Base-by-base conservation (phyloP, 768 basidiomycete species). In the Leccinum fibrillosum region DNA sequence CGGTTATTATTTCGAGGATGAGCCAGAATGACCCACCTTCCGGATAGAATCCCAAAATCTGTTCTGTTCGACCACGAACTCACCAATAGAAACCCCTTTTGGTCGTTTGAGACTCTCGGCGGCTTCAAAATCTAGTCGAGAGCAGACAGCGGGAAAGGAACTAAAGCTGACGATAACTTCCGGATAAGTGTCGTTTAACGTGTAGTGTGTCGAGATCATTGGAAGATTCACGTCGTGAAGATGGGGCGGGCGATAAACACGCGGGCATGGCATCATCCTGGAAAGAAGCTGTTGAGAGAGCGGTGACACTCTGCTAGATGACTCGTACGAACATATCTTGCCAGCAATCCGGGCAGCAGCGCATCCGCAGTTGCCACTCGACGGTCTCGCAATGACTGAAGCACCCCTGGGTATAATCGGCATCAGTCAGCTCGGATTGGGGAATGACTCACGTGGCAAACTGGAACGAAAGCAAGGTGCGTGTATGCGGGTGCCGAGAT, bases 401-500 rank as follows among this genome's bases (percentile, higher is more conserved):
- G 30, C 64, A 66, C 9, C 64, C n/a, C 64, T 62, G 35, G 7
- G 15, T 17, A 25, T 15, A 17, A 49, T 25, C 5, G 5, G 42
- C 1, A 17, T 42, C 19, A 25, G 8, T 48, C 21, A 28, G 21
- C 30, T 44, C 17, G 9, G 35, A 23, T 32, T 8, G 19, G 15
- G 2, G 49, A 5, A n/a, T 13, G 2, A 56, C 69, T 53, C 53
- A 75, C 75, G 47, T 71, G 69, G 56, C 75, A 76, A 19, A 64
- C 59, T 7, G 62, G 53, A 52, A 64, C 61, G 37, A 70, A 76
- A 9, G 66, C 61, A n/a, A 76, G 65, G 42, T 64, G 30, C 2
- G 64, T 67, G 60, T 72, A 72, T 30, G 65, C 64, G 30, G 30
- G 30, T 32, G 30, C 30, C 10, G 73, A 70, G 30, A 72, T 62